phyloP scores from a whole-genome alignment of 768 basidiomycete genomes.

The Thelephora aurantiotincta region DNA sequence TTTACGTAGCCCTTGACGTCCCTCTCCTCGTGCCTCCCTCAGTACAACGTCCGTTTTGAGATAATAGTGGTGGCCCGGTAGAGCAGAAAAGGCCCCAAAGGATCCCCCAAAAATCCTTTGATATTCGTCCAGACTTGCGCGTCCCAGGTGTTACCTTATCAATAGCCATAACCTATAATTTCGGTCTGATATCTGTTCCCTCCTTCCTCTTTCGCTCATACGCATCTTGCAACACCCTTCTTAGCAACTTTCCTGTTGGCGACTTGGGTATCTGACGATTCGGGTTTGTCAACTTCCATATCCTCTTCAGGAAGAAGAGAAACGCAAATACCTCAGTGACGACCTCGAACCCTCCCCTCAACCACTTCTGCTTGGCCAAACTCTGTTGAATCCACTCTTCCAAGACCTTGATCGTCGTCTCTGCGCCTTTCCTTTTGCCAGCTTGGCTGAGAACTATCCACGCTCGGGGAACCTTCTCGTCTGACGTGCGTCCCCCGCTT shows the following conservation, averaged over 20 bases:
- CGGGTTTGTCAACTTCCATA: neutral
- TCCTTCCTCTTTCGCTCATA: slow-evolving; percentile 24
- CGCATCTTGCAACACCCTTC: slow-evolving; percentile 43
- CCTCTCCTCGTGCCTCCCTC: too few relatives aligned
- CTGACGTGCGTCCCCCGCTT: slow-evolving; percentile 48
- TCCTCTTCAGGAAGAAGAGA: slow-evolving; percentile 1
- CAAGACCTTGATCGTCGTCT: slow-evolving; percentile 28
- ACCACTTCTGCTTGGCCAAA: slow-evolving; percentile 64
- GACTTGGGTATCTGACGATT: slow-evolving; percentile 50
- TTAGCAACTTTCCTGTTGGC: slow-evolving; percentile 59
- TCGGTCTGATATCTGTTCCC: too few relatives aligned
- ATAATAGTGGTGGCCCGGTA: too few relatives aligned
- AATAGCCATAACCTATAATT: too few relatives aligned
- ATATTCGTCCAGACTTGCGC: too few relatives aligned
- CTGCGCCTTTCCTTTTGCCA: slow-evolving; percentile 36
- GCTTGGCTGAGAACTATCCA: slow-evolving; percentile 55
- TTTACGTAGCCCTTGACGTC: too few relatives aligned
- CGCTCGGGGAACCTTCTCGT: slow-evolving; percentile 65
- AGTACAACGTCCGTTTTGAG: too few relatives aligned
- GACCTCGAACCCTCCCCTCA: slow-evolving; percentile 57
- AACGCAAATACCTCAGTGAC: slow-evolving; percentile 38
- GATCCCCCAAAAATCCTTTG: too few relatives aligned
- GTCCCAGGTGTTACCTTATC: too few relatives aligned
- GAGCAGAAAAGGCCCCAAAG: too few relatives aligned
- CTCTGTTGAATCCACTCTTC: slow-evolving; percentile 47